phyloP scores from a whole-genome alignment of 2,329 filamentous ascomycete species.

The Tolypocladium paradoxum region DNA sequence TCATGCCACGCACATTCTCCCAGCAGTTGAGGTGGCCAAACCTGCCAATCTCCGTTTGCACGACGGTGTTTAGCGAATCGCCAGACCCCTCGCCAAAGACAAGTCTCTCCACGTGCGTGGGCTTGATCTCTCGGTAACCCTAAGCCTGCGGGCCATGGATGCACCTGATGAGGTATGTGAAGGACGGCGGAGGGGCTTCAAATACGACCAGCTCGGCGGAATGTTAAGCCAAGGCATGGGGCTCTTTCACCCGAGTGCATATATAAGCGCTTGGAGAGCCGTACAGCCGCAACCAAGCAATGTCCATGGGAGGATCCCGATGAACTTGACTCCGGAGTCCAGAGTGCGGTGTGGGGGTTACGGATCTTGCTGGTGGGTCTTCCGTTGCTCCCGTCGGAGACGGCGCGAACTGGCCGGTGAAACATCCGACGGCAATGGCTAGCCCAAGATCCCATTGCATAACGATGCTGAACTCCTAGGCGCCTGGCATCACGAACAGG shows the following conservation, averaged over 20 bases:
- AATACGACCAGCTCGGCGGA: neutral
- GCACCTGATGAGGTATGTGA: neutral
- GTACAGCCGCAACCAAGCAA: too few relatives aligned
- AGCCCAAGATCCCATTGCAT: too few relatives aligned
- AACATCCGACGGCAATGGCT: neutral
- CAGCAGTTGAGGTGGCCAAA: constrained; percentile 45
- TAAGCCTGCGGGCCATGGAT: neutral
- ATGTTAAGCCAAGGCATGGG: neutral
- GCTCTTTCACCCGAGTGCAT: neutral
- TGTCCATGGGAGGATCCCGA: too few relatives aligned
- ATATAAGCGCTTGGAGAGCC: neutral
- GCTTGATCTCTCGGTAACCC: constrained; percentile 47
- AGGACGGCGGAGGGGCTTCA: neutral
- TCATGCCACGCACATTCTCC: constrained; percentile 26
- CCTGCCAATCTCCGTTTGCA: constrained; percentile 35
- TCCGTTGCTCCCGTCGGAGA: neutral
- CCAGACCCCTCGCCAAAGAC: constrained; percentile 45
- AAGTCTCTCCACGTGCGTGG: constrained; percentile 44
- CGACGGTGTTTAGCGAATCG: constrained; percentile 37
- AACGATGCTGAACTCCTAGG: too few relatives aligned
- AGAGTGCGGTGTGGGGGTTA: neutral
- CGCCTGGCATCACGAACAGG: too few relatives aligned
- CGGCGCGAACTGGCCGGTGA: too few relatives aligned
- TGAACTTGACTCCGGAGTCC: too few relatives aligned
- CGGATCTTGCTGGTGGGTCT: neutral